Evolutionary conservation across 1,284 basidiomycete genomes (phyloP), one percentile per base, ranked within the genome.

Genomic region (Ustilago loliicola): DNA sequence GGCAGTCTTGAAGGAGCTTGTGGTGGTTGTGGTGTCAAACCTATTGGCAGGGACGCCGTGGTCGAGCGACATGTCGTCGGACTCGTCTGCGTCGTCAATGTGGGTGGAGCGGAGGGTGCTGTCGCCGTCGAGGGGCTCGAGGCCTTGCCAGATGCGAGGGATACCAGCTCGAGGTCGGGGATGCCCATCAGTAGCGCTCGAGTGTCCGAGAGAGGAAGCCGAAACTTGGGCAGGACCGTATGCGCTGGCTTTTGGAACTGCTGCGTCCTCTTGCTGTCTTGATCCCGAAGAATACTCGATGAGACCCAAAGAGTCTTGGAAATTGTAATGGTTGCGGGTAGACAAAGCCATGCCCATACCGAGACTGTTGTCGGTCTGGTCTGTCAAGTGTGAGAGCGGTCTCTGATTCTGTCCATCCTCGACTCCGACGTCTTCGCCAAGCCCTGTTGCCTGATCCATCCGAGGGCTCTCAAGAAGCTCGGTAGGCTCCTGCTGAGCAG

Each of bases 121-220:
- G 52, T 62, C 61, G 11, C 53, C 61, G 15, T 78, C 71, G 25
- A 59, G 53, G 2, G 71, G 45, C 57, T 78, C 76, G 38, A 73
- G 50, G 17, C 71, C 76, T 62, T 78, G 76, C 76, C 76, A 78
- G 34, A 78, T 78, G 15, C 71, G 76, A 34, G 76, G 76, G 38
- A 78, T 74, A 29, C 72, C 59, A 32, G 72, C 64, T 13, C 64
- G 58, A 23, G 76, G 76, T n/a, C 68, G 65, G 10, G 40, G n/a
- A 23, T 61, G 53, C 17, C 57, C 61, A n/a, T 65, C 53, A 7
- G 29, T 62, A 9, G 32, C 34, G 29, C 40, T 68, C 11, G 59
- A 62, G 13, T 67, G 70, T 7, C 61, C 57, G 10, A 7, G 27
- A 15, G 66, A 55, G 19, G 70, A 60, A 7, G 30, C 29, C 13